Evolutionary conservation across 371 early-diverging fungal species (phyloP), one percentile per base, ranked within the genome.

Genomic region (Mucor racemosus): DNA sequence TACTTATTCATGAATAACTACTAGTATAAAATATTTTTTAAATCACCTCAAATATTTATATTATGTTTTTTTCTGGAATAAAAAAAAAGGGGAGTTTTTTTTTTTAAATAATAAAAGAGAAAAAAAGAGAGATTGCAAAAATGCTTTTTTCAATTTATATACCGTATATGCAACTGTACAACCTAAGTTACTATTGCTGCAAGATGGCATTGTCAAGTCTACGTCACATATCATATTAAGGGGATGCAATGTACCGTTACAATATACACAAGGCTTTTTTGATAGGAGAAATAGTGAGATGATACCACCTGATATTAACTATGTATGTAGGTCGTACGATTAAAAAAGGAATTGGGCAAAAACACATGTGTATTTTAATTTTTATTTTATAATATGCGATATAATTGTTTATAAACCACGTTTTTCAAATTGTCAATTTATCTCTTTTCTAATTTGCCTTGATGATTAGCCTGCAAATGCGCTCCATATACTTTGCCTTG

Each of bases 1-100:
- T 72, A 72, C 58, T 67, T 44, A 46, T 71, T 64, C 73, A 72
- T 68, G 65, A 68, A 72, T 50, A 36, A 59, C 34, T 48, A 53
- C 53, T 53, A 31, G 31, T 42, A 36, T 19, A 58, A 58, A 38
- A 46, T 35, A 26, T 17, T 58, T 9, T 58, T 21, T 40, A 58
- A 58, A 39, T 34, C 36, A 39, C 36, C 36, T 36, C 21, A 33
- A 15, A 3, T 55, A 34, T 59, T 14, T 42, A 26, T 13, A 62
- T 9, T 38, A 15, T 15, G 38, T 36, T 19, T 19, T 35, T 34
- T 42, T 36, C 17, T 19, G 21, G 8, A 61, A 13, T 31, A 36
- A 61, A 46, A 50, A 8, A 57, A 46, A 46, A 34, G 33, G 31
- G 9, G 38, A 0, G 3, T 26, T 26, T 26, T 26, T 26, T 42